phyloP scores from a whole-genome alignment of 306 rosid species.

The Inga leiocalycina region DNA sequence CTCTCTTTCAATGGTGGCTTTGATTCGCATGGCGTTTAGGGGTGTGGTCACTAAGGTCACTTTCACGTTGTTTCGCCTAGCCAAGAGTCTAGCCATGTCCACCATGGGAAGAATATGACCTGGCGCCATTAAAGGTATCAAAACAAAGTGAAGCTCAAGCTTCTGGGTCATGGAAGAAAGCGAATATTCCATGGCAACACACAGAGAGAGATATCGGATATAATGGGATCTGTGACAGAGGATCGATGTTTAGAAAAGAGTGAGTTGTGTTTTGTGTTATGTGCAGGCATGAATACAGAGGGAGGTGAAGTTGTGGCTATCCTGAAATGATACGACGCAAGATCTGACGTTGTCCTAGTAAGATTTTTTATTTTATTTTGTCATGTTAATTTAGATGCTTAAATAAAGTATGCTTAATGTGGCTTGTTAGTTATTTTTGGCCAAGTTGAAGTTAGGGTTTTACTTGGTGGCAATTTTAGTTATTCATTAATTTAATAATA shows the following conservation, averaged over 20 bases:
- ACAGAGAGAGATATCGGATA: background rate
- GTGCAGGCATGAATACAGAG: background rate
- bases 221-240: background rate
- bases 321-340: background rate
- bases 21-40: slow-evolving; percentile 49
- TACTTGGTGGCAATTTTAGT: no score
- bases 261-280: background rate
- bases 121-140: slow-evolving; percentile 3
- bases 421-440: no score
- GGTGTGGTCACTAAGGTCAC: slow-evolving; percentile 72
- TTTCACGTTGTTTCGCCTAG: slow-evolving; percentile 44
- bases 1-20: slow-evolving; percentile 41
- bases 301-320: background rate
- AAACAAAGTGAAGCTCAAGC: background rate
- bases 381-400: no score
- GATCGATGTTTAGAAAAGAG: background rate
- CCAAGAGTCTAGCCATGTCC: slow-evolving; percentile 36
- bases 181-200: background rate
- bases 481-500: no score
- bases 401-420: no score
- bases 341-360: background rate
- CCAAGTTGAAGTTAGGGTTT: no score
- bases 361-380: no score
- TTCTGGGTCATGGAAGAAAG: background rate
- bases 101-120: slow-evolving; percentile 4